These are phyloP conservation scores for Meyerozyma smithsonii DNA, from an alignment of 1,139 yeast genomes.

Conservation along the genomic window DNA sequence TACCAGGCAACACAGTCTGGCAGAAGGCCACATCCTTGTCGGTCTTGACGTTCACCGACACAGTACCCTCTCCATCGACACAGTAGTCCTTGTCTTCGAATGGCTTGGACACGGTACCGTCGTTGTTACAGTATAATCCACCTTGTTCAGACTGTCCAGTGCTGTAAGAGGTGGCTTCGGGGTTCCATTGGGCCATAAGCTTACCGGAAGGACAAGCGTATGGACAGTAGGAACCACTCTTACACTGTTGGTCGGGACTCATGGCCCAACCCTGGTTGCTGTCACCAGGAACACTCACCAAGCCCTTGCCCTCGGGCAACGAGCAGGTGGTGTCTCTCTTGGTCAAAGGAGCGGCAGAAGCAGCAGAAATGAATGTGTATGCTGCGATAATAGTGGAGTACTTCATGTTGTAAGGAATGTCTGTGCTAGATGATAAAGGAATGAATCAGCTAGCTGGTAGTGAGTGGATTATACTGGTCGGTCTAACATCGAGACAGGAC, in stretches of 20 bases:
- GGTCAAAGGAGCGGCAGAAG: slow-evolving; percentile 22
- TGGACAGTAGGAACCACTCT: slow-evolving; percentile 75
- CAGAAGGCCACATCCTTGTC: slow-evolving; percentile 68
- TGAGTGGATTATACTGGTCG: slow-evolving; percentile 2
- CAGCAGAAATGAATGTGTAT: slow-evolving; percentile 11
- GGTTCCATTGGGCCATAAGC: slow-evolving; percentile 76
- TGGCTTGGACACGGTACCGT: slow-evolving; percentile 66
- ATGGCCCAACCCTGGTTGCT: slow-evolving; percentile 84
- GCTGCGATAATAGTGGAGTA: neutral
- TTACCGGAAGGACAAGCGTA: slow-evolving; percentile 87
- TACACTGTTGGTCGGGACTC: slow-evolving; percentile 71
- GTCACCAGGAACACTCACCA: slow-evolving; percentile 56
- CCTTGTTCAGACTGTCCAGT: slow-evolving; percentile 77
- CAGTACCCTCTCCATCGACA: slow-evolving; percentile 71
- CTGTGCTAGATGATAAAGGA: neutral
- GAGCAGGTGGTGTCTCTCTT: slow-evolving; percentile 46
- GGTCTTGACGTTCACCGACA: slow-evolving; percentile 53
- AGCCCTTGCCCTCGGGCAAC: slow-evolving; percentile 62
- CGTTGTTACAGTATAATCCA: slow-evolving; percentile 68
- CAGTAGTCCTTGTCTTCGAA: slow-evolving; percentile 59
- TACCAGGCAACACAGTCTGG: slow-evolving; percentile 90
- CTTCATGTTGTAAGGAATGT: slow-evolving; percentile 2
- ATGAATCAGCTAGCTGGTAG: slow-evolving; percentile 1
- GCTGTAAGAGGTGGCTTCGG: slow-evolving; percentile 50
- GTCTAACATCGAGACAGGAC: neutral